These are phyloP conservation scores for Gentiana straminea DNA, from an alignment of 257 asterid genomes.

Conservation along the genomic window DNA sequence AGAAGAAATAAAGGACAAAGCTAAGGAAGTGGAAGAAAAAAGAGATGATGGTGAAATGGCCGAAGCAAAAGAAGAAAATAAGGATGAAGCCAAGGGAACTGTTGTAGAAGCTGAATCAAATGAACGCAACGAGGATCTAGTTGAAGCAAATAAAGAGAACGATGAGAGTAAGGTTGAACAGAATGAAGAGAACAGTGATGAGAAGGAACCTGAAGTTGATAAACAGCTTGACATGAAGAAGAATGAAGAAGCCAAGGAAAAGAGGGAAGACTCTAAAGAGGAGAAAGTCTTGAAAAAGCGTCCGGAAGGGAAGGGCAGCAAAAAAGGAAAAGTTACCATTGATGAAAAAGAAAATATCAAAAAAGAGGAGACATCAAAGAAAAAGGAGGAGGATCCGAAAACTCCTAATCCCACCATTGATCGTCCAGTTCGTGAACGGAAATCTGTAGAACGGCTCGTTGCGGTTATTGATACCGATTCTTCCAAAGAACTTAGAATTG, in stretches of 20 bases:
- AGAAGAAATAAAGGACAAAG: background rate
- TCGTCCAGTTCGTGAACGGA: conserved; percentile 90
- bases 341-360: conserved; percentile 4
- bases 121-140: conserved; percentile 13
- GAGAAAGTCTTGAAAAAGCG: conserved; percentile 42
- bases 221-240: no score
- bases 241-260: conserved; percentile 30
- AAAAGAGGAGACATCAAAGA: conserved; percentile 34
- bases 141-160: conserved; percentile 15
- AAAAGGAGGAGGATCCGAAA: conserved; percentile 46
- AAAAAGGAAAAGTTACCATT: conserved; percentile 19
- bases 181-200: conserved; percentile 12
- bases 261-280: conserved; percentile 23
- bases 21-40: conserved; percentile 12
- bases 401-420: conserved; percentile 54
- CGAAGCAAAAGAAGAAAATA: background rate
- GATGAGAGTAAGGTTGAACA: conserved; percentile 18
- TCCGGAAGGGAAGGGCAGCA: conserved; percentile 33
- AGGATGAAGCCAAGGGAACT: background rate
- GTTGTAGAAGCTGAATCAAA: background rate
- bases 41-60: conserved; percentile 1
- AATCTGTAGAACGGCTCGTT: conserved; percentile 87
- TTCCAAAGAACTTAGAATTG: conserved; percentile 52
- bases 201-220: background rate
- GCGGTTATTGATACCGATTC: conserved; percentile 68